Base-by-base conservation (phyloP, 116 monocot genomes). In the Posidonia oceanica region DNA sequence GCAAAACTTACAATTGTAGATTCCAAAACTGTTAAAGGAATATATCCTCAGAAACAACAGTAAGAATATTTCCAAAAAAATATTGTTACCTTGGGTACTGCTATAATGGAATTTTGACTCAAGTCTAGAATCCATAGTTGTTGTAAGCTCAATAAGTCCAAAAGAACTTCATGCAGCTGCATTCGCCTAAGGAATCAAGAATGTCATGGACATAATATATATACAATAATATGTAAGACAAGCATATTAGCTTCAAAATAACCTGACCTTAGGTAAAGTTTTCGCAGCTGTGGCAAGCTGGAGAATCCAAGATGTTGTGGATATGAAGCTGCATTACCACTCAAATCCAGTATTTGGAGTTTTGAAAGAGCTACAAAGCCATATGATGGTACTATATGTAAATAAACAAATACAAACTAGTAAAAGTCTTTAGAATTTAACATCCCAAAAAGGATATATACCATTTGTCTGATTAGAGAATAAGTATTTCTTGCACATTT, bases 321-420 rank as follows among this genome's bases (percentile, higher is more conserved):
- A 56, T 83, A 76, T 66, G 85, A 82, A 65, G 81, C 61, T 36
- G 77, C 64, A 81, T 80, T 86, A 42, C 96, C 81, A 80, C 91
- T 96, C 66, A 96, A 73, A 83, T 96, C 91, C 70, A 96, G 73
- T 70, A 91, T 73, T 85, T 88, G 81, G 61, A 96, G 86, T 71
- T 87, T 86, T 8, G 71, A 11, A 52, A 96, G 75, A 54, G 55
- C 77, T 71, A 78, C 74, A 54, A 91, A 68, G 64, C 81, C 85
- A 82, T 69, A 62, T 51, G 75, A 53, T 59, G 91, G 79, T 40
- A 54, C 16, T 18, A 18, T 14, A 61, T 22, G 12, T 17, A 48
- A 60, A n/a, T 22, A 56, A 38, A 15, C 36, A 55, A 39, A 22
- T 52, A 52, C 22, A 23, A 68, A 68, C 18, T 21, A 68, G 52